phyloP scores from a whole-genome alignment of 768 basidiomycete genomes.

The Russula dissimulans region DNA sequence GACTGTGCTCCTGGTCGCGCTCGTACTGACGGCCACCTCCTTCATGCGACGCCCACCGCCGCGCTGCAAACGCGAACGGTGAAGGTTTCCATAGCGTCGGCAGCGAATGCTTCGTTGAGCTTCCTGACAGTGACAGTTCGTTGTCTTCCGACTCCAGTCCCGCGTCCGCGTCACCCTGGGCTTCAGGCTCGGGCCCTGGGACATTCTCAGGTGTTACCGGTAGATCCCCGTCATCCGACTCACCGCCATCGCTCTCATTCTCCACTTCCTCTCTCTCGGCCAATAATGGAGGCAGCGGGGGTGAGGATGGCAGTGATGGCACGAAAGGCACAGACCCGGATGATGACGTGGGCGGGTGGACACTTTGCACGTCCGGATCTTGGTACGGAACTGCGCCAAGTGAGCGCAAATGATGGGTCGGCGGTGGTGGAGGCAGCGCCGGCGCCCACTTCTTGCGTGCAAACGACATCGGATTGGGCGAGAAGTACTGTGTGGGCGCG shows the following conservation, averaged over 20 bases:
- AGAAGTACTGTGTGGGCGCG: slow-evolving; percentile 17
- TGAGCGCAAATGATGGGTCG: slow-evolving; percentile 10
- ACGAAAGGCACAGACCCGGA: not conserved
- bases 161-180: not conserved
- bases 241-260: slow-evolving; percentile 9
- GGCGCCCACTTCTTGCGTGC: slow-evolving; percentile 29
- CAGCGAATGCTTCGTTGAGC: not conserved
- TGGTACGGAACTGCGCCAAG: not conserved
- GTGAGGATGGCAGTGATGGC: not conserved
- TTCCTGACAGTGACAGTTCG: slow-evolving; percentile 11
- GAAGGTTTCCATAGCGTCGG: slow-evolving; percentile 18
- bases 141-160: slow-evolving; percentile 17
- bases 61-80: slow-evolving; percentile 14
- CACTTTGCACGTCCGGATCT: not conserved
- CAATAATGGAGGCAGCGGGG: not conserved
- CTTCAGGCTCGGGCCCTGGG: slow-evolving; percentile 1
- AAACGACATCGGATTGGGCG: slow-evolving; percentile 28
- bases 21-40: not conserved
- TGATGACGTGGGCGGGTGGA: not conserved
- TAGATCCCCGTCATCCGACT: slow-evolving; percentile 20
- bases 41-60: slow-evolving; percentile 17
- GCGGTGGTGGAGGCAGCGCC: slow-evolving; percentile 9
- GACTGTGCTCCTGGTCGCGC: not conserved
- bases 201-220: slow-evolving; percentile 20
- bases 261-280: not conserved